Conservation (phyloP, 169 alveolate genomes). For the Eimeria sp. region DNA sequence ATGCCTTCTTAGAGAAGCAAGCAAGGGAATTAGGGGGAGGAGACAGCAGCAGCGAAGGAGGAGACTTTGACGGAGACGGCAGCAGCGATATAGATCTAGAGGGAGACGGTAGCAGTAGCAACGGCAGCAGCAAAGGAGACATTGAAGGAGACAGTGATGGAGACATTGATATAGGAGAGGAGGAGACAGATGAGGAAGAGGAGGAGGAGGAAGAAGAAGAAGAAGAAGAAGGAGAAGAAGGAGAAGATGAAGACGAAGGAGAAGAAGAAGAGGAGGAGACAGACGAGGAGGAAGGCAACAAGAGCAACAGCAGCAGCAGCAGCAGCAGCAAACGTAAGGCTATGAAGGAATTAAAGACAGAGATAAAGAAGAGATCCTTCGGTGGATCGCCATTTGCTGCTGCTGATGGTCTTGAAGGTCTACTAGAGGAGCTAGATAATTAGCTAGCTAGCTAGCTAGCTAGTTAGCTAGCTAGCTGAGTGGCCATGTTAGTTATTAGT, state of each 20-base stretch:
- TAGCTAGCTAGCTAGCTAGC: conserved; percentile 35
- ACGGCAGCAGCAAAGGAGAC: too few species aligned
- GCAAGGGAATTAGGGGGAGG: conserved; percentile 4
- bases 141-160: not conserved
- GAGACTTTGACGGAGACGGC: too few species aligned
- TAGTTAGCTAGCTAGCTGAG: conserved; percentile 27
- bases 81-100: too few species aligned
- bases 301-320: not conserved
- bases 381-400: not conserved
- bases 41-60: not conserved
- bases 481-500: too few species aligned
- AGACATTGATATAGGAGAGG: not conserved
- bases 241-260: not conserved
- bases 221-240: not conserved
- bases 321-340: not conserved
- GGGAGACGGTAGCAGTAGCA: too few species aligned
- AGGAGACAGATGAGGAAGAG: not conserved
- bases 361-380: not conserved
- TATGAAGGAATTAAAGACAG: not conserved
- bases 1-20: conserved; percentile 29
- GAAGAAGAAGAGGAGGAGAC: not conserved
- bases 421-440: not conserved
- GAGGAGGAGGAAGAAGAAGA: not conserved
- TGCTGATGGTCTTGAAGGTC: not conserved
- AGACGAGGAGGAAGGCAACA: not conserved